Conservation (phyloP, 345 rosid species). For the Excoecaria agallocha region DNA sequence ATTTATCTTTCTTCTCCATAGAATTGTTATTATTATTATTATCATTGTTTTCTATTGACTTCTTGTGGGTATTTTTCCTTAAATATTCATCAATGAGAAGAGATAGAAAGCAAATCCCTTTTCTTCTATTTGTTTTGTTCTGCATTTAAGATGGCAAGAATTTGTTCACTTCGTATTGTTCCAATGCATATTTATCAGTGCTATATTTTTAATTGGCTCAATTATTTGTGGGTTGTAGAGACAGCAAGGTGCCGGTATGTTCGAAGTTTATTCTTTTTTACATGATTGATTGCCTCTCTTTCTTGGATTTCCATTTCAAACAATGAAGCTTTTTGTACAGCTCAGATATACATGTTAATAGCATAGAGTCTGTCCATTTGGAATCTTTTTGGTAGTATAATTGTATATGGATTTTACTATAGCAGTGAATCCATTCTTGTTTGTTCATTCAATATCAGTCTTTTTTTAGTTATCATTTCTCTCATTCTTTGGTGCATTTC, state of each 20-base stretch:
- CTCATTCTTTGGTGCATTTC: not conserved
- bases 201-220: no score
- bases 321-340: no score
- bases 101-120: no score
- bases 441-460: no score
- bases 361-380: no score
- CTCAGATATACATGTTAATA: not conserved
- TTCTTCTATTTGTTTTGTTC: not conserved
- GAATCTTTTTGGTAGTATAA: no score
- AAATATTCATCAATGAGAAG: not conserved
- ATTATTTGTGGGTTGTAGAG: no score
- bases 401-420: no score
- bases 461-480: not conserved
- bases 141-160: not conserved
- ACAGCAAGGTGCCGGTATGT: no score
- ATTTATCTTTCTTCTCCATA: not conserved
- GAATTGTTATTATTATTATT: not conserved
- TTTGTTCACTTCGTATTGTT: not conserved
- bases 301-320: not conserved
- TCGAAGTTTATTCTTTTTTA: no score
- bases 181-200: no score
- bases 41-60: not conserved
- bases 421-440: no score
- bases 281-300: not conserved
- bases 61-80: not conserved